phyloP scores from a whole-genome alignment of 108 stramenopile genomes.

The Chaetoceros muelleri region DNA sequence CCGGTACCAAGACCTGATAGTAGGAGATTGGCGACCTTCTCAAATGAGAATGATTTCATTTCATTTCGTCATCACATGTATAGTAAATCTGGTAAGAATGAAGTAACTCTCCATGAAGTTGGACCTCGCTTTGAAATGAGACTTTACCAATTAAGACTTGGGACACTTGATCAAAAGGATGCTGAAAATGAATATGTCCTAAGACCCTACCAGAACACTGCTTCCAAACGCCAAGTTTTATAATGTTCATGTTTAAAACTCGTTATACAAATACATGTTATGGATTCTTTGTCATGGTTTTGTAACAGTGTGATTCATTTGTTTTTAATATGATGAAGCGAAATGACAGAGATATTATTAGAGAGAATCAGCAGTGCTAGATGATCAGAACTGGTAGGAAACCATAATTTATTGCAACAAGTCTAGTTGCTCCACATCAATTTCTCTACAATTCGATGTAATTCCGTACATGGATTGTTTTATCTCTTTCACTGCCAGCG shows the following conservation, averaged over 20 bases:
- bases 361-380: too few relatives aligned
- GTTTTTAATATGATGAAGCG: too few relatives aligned
- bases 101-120: slow-evolving; percentile 89
- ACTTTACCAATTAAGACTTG: slow-evolving; percentile 91
- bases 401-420: too few relatives aligned
- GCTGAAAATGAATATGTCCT: slow-evolving; percentile 97
- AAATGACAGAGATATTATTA: too few relatives aligned
- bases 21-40: slow-evolving; percentile 88
- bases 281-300: too few relatives aligned
- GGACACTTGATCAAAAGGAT: slow-evolving; percentile 91
- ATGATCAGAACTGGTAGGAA: too few relatives aligned
- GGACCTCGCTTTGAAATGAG: slow-evolving; percentile 98
- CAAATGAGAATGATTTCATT: slow-evolving; percentile 92
- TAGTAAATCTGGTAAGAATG: slow-evolving; percentile 66
- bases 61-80: slow-evolving; percentile 98
- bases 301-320: too few relatives aligned
- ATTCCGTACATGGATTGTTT: too few relatives aligned
- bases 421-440: too few relatives aligned
- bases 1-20: slow-evolving; percentile 89
- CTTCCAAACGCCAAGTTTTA: slow-evolving; percentile 75
- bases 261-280: too few relatives aligned
- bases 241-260: too few relatives aligned
- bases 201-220: slow-evolving; percentile 95
- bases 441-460: too few relatives aligned
- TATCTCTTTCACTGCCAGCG: slow-evolving; percentile 21